Evolutionary conservation across 768 basidiomycete genomes (phyloP).

Genomic region (Rhizopogon rudus): DNA sequence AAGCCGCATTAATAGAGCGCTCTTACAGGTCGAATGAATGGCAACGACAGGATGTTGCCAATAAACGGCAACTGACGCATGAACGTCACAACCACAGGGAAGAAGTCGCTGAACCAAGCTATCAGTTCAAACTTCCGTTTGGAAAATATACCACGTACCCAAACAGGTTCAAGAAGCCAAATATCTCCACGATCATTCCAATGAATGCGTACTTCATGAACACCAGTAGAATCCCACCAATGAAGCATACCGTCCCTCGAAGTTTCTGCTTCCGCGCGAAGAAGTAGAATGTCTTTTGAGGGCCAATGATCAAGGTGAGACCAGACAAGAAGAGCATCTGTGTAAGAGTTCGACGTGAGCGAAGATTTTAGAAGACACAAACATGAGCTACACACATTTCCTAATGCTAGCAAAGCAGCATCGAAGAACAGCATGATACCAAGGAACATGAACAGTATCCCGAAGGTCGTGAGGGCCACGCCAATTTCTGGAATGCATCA

Average conservation of each 20-base stretch:
- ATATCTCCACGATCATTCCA: constrained; percentile 90
- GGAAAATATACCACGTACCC: constrained; percentile 48
- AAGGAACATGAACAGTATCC: constrained; percentile 91
- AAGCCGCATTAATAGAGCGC: neutral
- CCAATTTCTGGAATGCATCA: constrained; percentile 68
- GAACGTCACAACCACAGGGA: constrained; percentile 98
- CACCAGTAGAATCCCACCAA: constrained; percentile 87
- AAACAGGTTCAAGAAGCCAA: constrained; percentile 96
- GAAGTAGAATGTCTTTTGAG: constrained; percentile 96
- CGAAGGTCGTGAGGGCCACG: constrained; percentile 94
- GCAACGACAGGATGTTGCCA: constrained; percentile 80
- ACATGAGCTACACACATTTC: constrained; percentile 64
- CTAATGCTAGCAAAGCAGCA: constrained; percentile 91
- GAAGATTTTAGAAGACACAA: neutral
- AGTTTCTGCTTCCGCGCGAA: constrained; percentile 95
- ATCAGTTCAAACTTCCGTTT: constrained; percentile 3
- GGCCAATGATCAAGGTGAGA: constrained; percentile 94
- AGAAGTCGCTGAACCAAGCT: constrained; percentile 75
- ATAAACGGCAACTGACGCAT: constrained; percentile 90
- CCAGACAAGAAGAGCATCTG: constrained; percentile 94
- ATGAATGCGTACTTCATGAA: constrained; percentile 95
- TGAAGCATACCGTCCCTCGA: constrained; percentile 83
- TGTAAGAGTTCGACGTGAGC: neutral
- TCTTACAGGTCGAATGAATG: constrained; percentile 80
- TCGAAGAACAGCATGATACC: constrained; percentile 97